Percentiles rank a stretch among this genome's conserved stretches.
Conservation (phyloP, 768 basidiomycete genomes). For the Megacollybia marginata region DNA sequence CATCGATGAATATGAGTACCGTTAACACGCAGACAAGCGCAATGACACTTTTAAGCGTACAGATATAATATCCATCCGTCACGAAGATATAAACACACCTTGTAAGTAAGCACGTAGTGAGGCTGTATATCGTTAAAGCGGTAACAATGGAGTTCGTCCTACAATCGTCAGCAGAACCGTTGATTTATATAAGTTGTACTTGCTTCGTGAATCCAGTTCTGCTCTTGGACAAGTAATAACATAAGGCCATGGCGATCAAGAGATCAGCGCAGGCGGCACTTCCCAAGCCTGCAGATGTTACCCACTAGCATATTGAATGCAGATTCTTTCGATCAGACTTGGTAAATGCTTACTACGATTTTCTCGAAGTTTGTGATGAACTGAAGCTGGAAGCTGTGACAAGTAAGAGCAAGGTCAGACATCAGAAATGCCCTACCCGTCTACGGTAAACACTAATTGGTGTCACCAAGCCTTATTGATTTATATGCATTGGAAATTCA, state of each 20-base stretch:
- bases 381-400: background rate
- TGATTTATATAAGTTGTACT: background rate
- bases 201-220: slow-evolving; percentile 38
- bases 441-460: too few species aligned
- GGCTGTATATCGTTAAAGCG: slow-evolving; percentile 35
- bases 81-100: slow-evolving; percentile 18
- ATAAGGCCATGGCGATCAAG: slow-evolving; percentile 39
- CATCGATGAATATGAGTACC: slow-evolving; percentile 11
- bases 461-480: too few species aligned
- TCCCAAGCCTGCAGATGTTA: slow-evolving; percentile 39
- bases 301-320: slow-evolving; percentile 28
- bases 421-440: too few species aligned
- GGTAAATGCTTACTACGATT: slow-evolving; percentile 23
- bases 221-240: slow-evolving; percentile 37
- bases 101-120: slow-evolving; percentile 39
- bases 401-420: too few species aligned
- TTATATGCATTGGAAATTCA: too few species aligned
- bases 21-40: slow-evolving; percentile 34
- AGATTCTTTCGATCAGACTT: background rate
- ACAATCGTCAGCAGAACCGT: background rate
- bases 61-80: too few species aligned
- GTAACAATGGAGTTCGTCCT: slow-evolving; percentile 28
- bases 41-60: slow-evolving; percentile 21
- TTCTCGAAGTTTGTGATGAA: slow-evolving; percentile 8
- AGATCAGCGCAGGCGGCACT: slow-evolving; percentile 43